Base-by-base conservation (phyloP, 179 eudicot genomes). In the Patellifolia procumbens region DNA sequence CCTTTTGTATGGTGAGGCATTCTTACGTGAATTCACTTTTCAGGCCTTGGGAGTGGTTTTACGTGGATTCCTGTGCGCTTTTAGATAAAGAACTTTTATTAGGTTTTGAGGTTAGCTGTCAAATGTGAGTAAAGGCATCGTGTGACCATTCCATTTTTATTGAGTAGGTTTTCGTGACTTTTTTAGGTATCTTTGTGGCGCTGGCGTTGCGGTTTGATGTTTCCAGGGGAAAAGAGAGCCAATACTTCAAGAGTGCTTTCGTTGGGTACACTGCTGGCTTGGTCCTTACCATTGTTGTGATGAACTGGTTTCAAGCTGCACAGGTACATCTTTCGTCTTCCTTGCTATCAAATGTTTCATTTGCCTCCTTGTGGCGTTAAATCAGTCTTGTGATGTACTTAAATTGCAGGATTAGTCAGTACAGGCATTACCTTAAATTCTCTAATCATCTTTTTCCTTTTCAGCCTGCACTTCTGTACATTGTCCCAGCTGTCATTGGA, bases 251-350 rank as follows among this genome's bases (percentile, higher is more conserved):
- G 70, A 93, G 99, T 81, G 91, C 99, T 68, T 96, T 96, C 73
- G 56, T 89, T 34, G 99, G 99, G 37, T 96, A 96, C 73, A 72
- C 88, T 0, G 84, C 77, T 62, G 99, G 99, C 45, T 48, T 96
- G 86, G 86, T 89, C 78, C 85, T 86, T 24, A 96, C 99, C 2
- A 96, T 96, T 56, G 78, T 93, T 59, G 98, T 93, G 76, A 93
- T 93, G 99, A 96, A 96, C 76, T 96, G 98, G 98, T 96, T 96
- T 75, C 97, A 96, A 83, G 99, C 98, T 76, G 99, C 99, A 72
- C 99, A 96, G 97, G 99, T 91, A 64, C 59, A 81, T 79, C 58
- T 53, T 31, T 15, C 26, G 34, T 29, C 29, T 22, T 62, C 26
- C 62, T 45, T 63, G 48, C 49, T 28, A 22, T 20, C 39, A 2